Base-by-base conservation (phyloP, 345 rosid species). In the Boechera retrofracta region DNA sequence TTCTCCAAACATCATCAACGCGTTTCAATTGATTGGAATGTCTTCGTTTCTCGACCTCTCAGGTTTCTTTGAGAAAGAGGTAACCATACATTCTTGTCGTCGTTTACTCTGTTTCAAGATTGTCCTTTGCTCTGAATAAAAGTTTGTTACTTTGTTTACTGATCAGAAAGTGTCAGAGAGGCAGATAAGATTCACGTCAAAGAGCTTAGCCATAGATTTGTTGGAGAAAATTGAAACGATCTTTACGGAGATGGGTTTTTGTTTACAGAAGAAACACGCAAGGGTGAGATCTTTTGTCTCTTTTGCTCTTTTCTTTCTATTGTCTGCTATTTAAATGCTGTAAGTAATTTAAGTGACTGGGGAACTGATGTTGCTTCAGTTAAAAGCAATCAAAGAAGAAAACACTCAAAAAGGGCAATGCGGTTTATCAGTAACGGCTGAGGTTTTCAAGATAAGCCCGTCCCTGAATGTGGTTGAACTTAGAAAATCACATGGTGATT, bases 11-110 rank as follows among this genome's bases (percentile, higher is more conserved):
- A 69, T 81, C 45, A 88, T 94, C 70, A 90, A 90, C 51, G 98
- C 97, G 58, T 94, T 94, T 81, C 92, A 94, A 77, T 82, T 92
- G 68, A 92, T 94, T 1, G 97, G 97, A 78, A 94, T 94, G 98
- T 92, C 97, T 5, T 86, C 95, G 5, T 88, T 82, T 83, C 90
- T 94, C 6, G 95, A 92, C 72, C 90, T 94, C 53, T 92, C 97
- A 7, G 95, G 98, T 73, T 89, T 94, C 80, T 94, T 90, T 18
- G 97, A 92, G 85, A 73, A 82, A 77, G 97, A 90, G 95, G 98
- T 94, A 70, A 55, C 4, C 3, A 42, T 5, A 31, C 58, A 26
- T 29, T 69, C 53, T 57, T 76, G 21, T 53, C 57, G 16, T 41
- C n/a, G 12, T 52, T 42, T 28, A 42, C 67, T 49, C 38, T 65